Evolutionary conservation across 2,329 filamentous ascomycete genomes (phyloP), one percentile per base, ranked within the genome.

Genomic region (Ophiostoma perfectum): DNA sequence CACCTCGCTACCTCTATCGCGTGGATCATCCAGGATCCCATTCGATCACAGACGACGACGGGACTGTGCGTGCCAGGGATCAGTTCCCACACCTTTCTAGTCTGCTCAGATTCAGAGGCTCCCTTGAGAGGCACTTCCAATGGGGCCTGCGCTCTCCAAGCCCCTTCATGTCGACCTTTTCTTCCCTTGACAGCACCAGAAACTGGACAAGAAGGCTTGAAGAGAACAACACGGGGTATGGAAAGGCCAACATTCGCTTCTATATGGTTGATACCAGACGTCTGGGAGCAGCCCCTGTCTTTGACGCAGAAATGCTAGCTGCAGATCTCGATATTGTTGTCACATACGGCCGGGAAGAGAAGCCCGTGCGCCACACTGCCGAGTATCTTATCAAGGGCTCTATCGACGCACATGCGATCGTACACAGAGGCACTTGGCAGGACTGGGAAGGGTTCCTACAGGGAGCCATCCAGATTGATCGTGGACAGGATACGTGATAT

Each of bases 141-240:
- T 27, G 49, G 49, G n/a, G 49, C 3, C 42, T 27, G 11, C 8
- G 8, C 8, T 1, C 3, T n/a, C 14, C 16, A n/a, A 55, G 49
- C n/a, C 49, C 49, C 18, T 55, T 27, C 49, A 55, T 55, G 49
- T 55, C 49, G 49, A 55, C 49, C n/a, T 55, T 55, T 55, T 55
- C n/a, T 27, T 4, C 8, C 8, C 12, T 6, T 18, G 5, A 7
- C 47, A 7, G 47, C 16, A 18, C 2, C 16, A 5, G n/a, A 3
- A 7, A 5, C 27, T 52, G 47, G 16, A 6, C n/a, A 9, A 12
- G 9, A 5, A 14, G 45, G 1, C 47, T 52, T 14, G 7, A 7
- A 5, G 16, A 52, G 8, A 52, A 52, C 47, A 52, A 52, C 9
- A 11, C 14, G 14, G 11, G 45, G 14, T 47, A 47, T 47, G 45